Evolutionary conservation across 2,329 filamentous ascomycete species (phyloP).

Genomic region (Scedosporium boydii): DNA sequence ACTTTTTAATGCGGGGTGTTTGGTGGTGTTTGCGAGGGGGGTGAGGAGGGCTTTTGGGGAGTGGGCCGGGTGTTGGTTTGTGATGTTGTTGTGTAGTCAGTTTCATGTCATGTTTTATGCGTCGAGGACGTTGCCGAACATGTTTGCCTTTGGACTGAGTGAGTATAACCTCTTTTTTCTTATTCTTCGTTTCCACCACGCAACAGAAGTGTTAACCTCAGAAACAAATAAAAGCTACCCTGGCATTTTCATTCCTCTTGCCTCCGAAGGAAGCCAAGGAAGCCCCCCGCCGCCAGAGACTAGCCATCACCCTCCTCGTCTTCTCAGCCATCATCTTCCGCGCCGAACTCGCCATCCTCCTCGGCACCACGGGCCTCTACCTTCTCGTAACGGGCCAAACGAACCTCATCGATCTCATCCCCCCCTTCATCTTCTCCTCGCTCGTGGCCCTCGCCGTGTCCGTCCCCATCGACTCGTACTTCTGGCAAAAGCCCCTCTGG

Average conservation of each 20-base stretch:
- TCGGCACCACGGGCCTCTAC: constrained; percentile 57
- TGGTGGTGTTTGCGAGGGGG: constrained; percentile 56
- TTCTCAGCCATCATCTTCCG: constrained; percentile 78
- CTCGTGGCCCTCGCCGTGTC: constrained; percentile 59
- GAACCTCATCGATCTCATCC: constrained; percentile 47
- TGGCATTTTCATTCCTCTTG: constrained; percentile 46
- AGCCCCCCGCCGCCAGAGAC: constrained; percentile 37
- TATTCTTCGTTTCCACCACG: neutral
- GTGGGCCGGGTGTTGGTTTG: constrained; percentile 67
- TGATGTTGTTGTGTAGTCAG: constrained; percentile 67
- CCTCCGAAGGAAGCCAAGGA: constrained; percentile 19
- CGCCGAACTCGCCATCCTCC: constrained; percentile 76
- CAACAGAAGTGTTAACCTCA: neutral
- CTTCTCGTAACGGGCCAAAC: constrained; percentile 49
- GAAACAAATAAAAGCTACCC: constrained; percentile 43
- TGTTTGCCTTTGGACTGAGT: constrained; percentile 89
- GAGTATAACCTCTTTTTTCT: constrained; percentile 23
- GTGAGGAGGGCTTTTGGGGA: constrained; percentile 60
- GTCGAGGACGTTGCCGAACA: constrained; percentile 85
- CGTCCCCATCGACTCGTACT: constrained; percentile 76
- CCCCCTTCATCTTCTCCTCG: constrained; percentile 56
- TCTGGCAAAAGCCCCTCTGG: constrained; percentile 86
- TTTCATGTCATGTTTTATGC: constrained; percentile 94
- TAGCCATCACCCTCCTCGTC: constrained; percentile 67
- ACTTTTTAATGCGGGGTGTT: constrained; percentile 58